These are phyloP conservation scores for Phellinidium pouzarii DNA, from an alignment of 1,284 basidiomycete species.

Conservation along the genomic window DNA sequence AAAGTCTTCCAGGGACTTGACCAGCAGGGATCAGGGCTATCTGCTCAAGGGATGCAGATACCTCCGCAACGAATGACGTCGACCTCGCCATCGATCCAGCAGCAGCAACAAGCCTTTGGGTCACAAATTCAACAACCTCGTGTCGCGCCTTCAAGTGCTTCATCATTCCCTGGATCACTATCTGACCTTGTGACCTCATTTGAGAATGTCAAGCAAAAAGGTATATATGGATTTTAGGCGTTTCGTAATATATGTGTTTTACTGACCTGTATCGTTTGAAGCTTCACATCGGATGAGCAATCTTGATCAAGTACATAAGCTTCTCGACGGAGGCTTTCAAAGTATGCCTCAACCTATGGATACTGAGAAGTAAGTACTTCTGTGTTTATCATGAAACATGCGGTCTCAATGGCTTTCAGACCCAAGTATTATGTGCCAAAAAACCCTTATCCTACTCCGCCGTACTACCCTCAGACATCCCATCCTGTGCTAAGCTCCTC, in stretches of 20 bases:
- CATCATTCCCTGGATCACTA: conserved; percentile 70
- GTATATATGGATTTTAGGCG: conserved; percentile 39
- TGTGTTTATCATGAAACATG: conserved; percentile 14
- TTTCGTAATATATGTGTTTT: not conserved
- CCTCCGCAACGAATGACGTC: conserved; percentile 26
- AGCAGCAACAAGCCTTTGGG: conserved; percentile 20
- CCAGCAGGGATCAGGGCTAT: conserved; percentile 21
- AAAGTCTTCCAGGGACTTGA: conserved; percentile 41
- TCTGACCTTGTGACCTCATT: conserved; percentile 94
- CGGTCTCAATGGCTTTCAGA: conserved; percentile 35
- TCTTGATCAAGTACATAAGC: conserved; percentile 84
- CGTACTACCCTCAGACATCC: conserved; percentile 92
- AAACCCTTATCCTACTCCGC: conserved; percentile 88
- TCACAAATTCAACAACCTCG: conserved; percentile 27
- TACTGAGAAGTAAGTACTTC: conserved; percentile 75
- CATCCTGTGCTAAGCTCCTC: conserved; percentile 80
- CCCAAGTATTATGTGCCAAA: conserved; percentile 95
- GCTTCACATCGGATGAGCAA: conserved; percentile 81
- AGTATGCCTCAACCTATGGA: conserved; percentile 90
- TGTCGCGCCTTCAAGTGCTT: conserved; percentile 35
- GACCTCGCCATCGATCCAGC: conserved; percentile 14
- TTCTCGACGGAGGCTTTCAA: conserved; percentile 85
- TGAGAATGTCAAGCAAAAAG: conserved; percentile 93
- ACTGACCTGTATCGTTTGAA: conserved; percentile 27
- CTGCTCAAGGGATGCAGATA: conserved; percentile 15